Evolutionary conservation across 164 flowering plant genomes (phyloP).

Genomic region (Macadamia tetraphylla): DNA sequence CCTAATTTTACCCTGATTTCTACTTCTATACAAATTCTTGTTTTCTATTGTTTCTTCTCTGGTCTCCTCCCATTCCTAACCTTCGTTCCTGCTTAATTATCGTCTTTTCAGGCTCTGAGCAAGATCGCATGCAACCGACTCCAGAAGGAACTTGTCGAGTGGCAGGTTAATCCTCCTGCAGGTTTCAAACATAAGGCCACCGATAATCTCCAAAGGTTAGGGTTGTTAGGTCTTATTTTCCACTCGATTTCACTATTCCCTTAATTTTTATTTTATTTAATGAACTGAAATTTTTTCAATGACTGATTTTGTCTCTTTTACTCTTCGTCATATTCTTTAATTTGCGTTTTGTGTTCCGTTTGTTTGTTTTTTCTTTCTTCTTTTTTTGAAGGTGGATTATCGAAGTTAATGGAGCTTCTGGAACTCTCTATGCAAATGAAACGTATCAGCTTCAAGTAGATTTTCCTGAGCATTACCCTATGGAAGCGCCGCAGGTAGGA

Average conservation of each 20-base stretch:
- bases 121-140: conserved; percentile 78
- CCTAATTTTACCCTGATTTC: not conserved
- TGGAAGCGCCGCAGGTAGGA: conserved; percentile 86
- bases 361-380: not conserved
- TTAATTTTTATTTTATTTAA: not conserved
- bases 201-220: conserved; percentile 74
- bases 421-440: conserved; percentile 67
- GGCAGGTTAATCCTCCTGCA: conserved; percentile 81
- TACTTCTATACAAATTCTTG: not conserved
- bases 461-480: conserved; percentile 90
- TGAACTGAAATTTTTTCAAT: not conserved
- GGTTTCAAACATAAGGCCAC: conserved; percentile 77
- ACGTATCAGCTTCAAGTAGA: conserved; percentile 81
- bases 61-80: not conserved
- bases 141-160: conserved; percentile 78
- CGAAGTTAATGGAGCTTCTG: conserved; percentile 75
- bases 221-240: not conserved
- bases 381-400: conserved; percentile 52
- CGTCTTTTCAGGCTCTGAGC: conserved; percentile 45
- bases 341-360: not conserved
- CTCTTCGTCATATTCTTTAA: not conserved
- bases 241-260: not conserved
- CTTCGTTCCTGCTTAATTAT: not conserved
- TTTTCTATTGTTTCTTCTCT: not conserved
- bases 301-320: not conserved